A percentile compares a stretch with the other conserved stretches of the same genome.
phyloP scores from a whole-genome alignment of 495 filamentous ascomycete genomes.

The Parmelia sp. region DNA sequence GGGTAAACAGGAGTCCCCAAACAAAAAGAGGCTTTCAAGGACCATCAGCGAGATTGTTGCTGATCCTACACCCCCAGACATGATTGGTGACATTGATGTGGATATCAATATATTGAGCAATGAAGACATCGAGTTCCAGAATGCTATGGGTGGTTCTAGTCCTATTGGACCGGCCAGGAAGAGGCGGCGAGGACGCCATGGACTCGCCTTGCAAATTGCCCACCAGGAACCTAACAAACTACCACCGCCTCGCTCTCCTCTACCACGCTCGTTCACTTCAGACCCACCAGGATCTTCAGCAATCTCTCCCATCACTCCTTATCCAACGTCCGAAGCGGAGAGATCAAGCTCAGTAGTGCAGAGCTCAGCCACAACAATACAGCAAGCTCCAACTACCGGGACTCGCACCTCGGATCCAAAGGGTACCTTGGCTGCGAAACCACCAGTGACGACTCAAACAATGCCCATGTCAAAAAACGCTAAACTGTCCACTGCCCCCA shows the following conservation, averaged over 20 bases:
- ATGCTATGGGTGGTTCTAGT: slow-evolving; percentile 17
- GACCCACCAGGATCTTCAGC: slow-evolving; percentile 27
- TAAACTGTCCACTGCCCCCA: neutral
- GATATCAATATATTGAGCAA: slow-evolving; percentile 39
- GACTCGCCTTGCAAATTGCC: slow-evolving; percentile 4
- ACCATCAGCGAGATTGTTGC: slow-evolving; percentile 43
- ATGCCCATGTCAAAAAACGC: neutral
- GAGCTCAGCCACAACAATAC: neutral
- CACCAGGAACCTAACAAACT: slow-evolving; percentile 12
- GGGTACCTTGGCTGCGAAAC: neutral
- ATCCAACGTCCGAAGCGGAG: slow-evolving; percentile 22
- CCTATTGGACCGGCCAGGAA: slow-evolving; percentile 19
- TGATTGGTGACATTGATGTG: slow-evolving; percentile 34
- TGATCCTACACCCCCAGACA: slow-evolving; percentile 39
- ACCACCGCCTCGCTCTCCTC: neutral
- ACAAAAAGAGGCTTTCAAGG: slow-evolving; percentile 39
- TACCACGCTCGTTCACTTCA: neutral
- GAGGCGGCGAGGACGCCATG: slow-evolving; percentile 8
- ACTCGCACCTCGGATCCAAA: neutral
- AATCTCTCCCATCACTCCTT: slow-evolving; percentile 38
- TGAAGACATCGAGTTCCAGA: slow-evolving; percentile 40
- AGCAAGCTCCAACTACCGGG: neutral
- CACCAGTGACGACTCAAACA: neutral
- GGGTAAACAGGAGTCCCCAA: slow-evolving; percentile 23
- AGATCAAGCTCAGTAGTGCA: neutral